Evolutionary conservation across 1,284 basidiomycete genomes (phyloP), one percentile per base, ranked within the genome.

Genomic region (Earliella scabrosa): DNA sequence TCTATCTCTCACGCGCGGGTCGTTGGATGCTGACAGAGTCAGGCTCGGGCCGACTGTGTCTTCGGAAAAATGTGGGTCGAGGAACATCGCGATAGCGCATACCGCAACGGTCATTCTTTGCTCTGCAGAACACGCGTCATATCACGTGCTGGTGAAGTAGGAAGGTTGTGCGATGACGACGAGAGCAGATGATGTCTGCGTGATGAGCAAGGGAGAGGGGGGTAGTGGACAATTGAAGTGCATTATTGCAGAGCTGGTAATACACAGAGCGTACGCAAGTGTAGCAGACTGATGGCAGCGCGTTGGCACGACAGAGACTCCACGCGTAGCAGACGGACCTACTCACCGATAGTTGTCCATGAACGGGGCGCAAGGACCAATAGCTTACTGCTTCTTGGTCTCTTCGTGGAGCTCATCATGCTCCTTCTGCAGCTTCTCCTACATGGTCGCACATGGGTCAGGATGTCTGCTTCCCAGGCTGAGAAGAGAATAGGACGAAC

Each of bases 401-500:
- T 14, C 31, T 48, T 47, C 21, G 43, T 60, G 29, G 34, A 59
- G 53, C 58, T 60, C 40, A 23, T 63, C 58, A 50, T 63, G 61
- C 56, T 60, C 52, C 53, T 60, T 56, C 59, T 63, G 61, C 40
- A 63, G 61, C 40, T 54, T 41, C 18, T 59, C 61, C 61, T 63
- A 45, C 34, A 38, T 14, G 35, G 24, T n/a, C n/a, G n/a, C 18
- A 29, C 2, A 2, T 21, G 32, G n/a, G 44, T 52, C 18, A 52
- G 18, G 4, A 4, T 23, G 21, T 13, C 6, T 7, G n/a, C 20
- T 20, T 13, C 3, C 3, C n/a, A 10, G 10, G 4, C 20, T 14
- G 14, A 8, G n/a, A 2, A 4, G 11, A 36, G 9, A 14, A 11
- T 26, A 14, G 38, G 21, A 71, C 77, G 63, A 56, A 86, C 86